Evolutionary conservation across 83 land plant species (phyloP), one percentile per base, ranked within the genome.

Genomic region (Picea engelmannii): DNA sequence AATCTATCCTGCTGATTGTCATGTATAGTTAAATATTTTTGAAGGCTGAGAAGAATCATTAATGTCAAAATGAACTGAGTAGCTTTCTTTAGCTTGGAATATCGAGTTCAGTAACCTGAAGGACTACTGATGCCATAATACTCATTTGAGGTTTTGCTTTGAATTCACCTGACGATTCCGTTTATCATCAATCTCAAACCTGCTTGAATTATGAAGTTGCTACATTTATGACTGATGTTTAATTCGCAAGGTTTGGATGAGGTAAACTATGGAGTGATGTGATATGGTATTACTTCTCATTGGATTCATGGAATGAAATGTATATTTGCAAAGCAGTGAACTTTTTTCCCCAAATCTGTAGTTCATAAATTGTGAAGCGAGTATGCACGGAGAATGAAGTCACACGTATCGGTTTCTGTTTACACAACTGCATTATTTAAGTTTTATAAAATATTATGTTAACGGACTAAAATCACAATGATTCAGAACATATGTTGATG

Each of bases 71-170:
- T 25, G 35, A 66, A 27, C 15, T 27, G 15, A 21, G 31, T 66
- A 52, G 58, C 35, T 66, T 2, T 9, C 40, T 40, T 18, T 70
- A 35, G 75, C 21, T 44, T 18, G 20, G 38, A 70, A 67, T 10
- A 31, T 38, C 10, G 23, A 71, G 21, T 71, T 20, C 23, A 71
- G 12, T 18, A 21, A 20, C n/a, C 10, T 3, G 20, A 35, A 10
- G 18, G 58, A 25, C 78, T 23, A 27, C 42, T 9, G 25, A 25
- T 49, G 78, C 52, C 42, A 74, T 74, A 21, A 49, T 74, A 1
- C 11, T 74, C 27, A 49, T 74, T 9, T 74, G 60, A 74, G 60
- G 25, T 74, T 52, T 52, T 55, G 60, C 78, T 74, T 74, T 74
- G 31, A 74, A 31, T 21, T 49, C 58, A 52, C 58, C 58, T 10